Evolutionary conservation across 2,329 filamentous ascomycete species (phyloP).

Genomic region (Sporothrix brunneoviolacea): DNA sequence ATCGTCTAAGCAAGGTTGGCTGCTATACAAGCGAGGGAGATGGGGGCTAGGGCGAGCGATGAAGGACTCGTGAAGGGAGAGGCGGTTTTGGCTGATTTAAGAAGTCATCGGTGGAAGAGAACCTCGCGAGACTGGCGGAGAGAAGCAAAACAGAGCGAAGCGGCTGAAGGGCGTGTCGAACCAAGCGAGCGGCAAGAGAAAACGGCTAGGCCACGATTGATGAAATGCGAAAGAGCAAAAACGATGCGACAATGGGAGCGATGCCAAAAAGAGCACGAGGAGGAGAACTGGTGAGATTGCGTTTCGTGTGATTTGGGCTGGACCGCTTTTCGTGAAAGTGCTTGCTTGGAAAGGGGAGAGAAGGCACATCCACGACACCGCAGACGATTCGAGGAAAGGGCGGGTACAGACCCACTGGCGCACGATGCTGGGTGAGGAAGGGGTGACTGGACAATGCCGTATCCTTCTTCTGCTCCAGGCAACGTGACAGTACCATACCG

Average conservation of each 20-base stretch:
- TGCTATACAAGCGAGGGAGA: too few relatives aligned
- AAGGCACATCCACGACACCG: neutral
- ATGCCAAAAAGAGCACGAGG: neutral
- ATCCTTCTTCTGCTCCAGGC: too few relatives aligned
- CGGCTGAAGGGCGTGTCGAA: neutral
- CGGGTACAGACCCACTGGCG: neutral
- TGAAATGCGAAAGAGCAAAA: neutral
- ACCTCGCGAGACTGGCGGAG: too few relatives aligned
- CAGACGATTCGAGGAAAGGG: constrained; percentile 1
- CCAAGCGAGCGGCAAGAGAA: neutral
- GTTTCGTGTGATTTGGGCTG: constrained; percentile 3
- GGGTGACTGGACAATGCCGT: too few relatives aligned
- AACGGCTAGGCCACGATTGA: neutral
- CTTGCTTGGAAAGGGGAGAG: neutral
- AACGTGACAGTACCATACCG: too few relatives aligned
- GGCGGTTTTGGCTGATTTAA: neutral
- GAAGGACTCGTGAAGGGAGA: neutral
- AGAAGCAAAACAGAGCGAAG: too few relatives aligned
- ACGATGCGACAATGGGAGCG: neutral
- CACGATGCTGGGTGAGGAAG: neutral
- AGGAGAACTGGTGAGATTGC: constrained; percentile 7
- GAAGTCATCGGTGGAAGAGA: neutral
- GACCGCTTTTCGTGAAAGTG: neutral
- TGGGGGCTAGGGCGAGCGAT: neutral
- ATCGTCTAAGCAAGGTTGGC: too few relatives aligned